Base-by-base conservation (phyloP, 2,329 filamentous ascomycete species). In the Botrytis galanthina region DNA sequence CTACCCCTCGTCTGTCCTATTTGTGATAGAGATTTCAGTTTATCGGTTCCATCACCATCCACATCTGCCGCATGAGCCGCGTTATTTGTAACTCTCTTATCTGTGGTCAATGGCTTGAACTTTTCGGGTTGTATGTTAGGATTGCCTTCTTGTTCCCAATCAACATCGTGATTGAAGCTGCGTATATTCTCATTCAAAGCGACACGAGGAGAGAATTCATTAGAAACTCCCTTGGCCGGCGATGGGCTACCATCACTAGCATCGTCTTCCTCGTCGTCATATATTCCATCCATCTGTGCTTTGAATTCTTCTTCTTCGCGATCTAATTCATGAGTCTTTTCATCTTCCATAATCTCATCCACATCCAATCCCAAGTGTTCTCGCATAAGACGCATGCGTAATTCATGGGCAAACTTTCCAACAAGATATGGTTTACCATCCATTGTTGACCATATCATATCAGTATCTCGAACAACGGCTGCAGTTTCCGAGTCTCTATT, bases 351-450 rank as follows among this genome's bases (percentile, higher is more conserved):
- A 74, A 98, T 91, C 79, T 93, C 93, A 81, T 99, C 96, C 6
- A 97, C 94, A 80, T 98, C 95, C 57, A 98, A 85, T n/a, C 96
- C 96, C 44, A 99, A 86, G 84, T 99, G 96, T 83, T 99, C 96
- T 75, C 95, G 89, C 96, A 98, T 98, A 67, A 98, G 86, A 39
- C 96, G 92, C 85, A 98, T 91, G 44, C 96, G 93, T 70, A 99
- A 87, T 0, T 94, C 96, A 81, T 98, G 95, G 9, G 96, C 93
- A 82, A 98, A 99, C 39, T 93, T 90, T 61, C 94, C 95, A 51
- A 98, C 96, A 73, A 91, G 90, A 82, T 97, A 99, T 8, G 94
- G 93, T 79, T 92, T 87, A 54, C 95, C 95, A 70, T 89, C 94
- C 96, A 99, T 98, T 71, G 89, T 93, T 9, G 95, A 97, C 86